phyloP scores from a whole-genome alignment of 345 rosid genomes.

The Brassica carinata region DNA sequence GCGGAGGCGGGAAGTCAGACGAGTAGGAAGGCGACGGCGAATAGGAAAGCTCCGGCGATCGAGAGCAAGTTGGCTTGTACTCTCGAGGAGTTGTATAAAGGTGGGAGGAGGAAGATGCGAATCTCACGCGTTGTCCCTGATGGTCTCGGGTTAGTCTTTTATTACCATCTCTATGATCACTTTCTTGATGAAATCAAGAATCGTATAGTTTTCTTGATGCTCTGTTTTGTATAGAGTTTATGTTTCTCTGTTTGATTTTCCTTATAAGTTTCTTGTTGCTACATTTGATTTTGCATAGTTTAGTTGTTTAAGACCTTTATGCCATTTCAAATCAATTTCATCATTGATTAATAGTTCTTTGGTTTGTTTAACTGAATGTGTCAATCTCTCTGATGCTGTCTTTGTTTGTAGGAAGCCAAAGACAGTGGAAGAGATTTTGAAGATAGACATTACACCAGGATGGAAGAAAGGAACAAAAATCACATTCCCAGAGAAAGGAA shows the following conservation, averaged over 20 bases:
- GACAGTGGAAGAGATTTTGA: slow-evolving; percentile 67
- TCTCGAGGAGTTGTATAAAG: slow-evolving; percentile 80
- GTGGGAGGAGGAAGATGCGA: slow-evolving; percentile 76
- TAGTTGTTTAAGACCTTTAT: too few relatives aligned
- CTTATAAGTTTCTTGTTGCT: background rate
- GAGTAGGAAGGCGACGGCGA: slow-evolving; percentile 30
- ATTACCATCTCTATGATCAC: background rate
- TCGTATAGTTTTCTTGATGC: background rate
- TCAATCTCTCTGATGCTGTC: background rate
- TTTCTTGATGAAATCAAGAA: slow-evolving; percentile 1
- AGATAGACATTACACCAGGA: slow-evolving; percentile 71
- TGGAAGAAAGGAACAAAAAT: slow-evolving; percentile 91
- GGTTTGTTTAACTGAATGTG: background rate
- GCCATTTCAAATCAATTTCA: too few relatives aligned
- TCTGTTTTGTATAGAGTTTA: background rate
- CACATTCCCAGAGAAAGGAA: slow-evolving; percentile 81
- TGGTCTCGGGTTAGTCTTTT: slow-evolving; percentile 60
- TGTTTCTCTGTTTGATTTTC: background rate
- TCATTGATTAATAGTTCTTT: too few relatives aligned
- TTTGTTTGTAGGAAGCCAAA: slow-evolving; percentile 51
- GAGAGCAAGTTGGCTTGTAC: slow-evolving; percentile 74
- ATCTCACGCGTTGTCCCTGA: slow-evolving; percentile 75
- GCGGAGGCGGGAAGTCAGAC: slow-evolving; percentile 43
- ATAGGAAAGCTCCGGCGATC: slow-evolving; percentile 64
- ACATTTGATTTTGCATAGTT: background rate